Base-by-base conservation (phyloP, 768 basidiomycete species). In the Pulveroboletus sp. region DNA sequence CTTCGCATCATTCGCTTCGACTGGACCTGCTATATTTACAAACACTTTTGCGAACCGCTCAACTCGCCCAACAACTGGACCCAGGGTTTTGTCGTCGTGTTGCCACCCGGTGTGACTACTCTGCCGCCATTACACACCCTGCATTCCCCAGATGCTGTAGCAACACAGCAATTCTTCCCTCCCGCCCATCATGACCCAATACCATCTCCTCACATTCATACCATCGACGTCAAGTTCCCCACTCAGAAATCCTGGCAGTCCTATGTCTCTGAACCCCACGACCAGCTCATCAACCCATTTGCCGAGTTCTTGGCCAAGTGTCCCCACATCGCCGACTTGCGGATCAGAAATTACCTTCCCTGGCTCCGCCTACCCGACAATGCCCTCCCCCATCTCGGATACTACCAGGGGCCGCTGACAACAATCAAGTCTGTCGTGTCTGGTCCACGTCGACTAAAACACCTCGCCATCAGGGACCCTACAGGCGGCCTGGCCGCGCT, bases 1-100 rank as follows among this genome's bases (percentile, higher is more conserved):
- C 66, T 78, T 17, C 69, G 66, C 12, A 62, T 65, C n/a, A 61
- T 78, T n/a, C 70, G 69, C 41, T 65, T 78, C 42, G 76, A 77
- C 57, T 72, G 68, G 60, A 71, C 68, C 1, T 71, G 71, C 17
- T 69, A 71, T 39, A 68, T 74, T 15, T 69, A 74, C 57, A 63
- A 63, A 15, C 57, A 58, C 38, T 67, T 58, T 55, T 56, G 39
- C 7, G 52, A 56, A 17, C 12, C 40, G 1, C 54, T 39, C 43
- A 17, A 17, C 26, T 39, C 33, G 0, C 46, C 39, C 18, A 57
- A 50, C 50, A 58, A 54, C 43, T 55, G 47, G 60, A 46, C 35
- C 21, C 60, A 50, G 15, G 54, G 48, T 12, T 47, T 59, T 37
- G 52, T 51, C 42, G 47, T 49, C 39, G 28, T 39, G 4, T 18